Percentiles rank a stretch among this genome's conserved stretches.
phyloP scores from a whole-genome alignment of 768 basidiomycete genomes.

The Dentipellis sp. region DNA sequence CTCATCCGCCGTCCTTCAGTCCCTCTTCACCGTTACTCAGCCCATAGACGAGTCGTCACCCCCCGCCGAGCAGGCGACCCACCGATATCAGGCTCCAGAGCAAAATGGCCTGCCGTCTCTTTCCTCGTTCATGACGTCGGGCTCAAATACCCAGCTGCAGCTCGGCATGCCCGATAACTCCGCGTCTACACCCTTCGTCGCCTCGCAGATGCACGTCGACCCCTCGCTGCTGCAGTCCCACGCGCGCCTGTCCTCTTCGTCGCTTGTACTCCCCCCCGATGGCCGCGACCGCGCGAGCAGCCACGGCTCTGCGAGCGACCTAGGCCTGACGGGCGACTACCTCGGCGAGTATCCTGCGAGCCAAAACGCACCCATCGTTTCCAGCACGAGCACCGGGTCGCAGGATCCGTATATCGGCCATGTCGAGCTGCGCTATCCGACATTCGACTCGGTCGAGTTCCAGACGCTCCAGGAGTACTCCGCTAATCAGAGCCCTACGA shows the following conservation, averaged over 20 bases:
- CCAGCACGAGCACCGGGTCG: not conserved
- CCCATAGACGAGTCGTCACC: not conserved
- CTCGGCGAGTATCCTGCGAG: not conserved
- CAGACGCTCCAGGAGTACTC: slow-evolving; percentile 23
- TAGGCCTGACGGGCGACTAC: not conserved
- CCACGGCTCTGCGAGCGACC: not conserved
- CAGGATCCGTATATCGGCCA: not conserved
- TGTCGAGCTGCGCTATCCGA: slow-evolving; percentile 1
- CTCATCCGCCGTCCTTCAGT: slow-evolving; percentile 1
- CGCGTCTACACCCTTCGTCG: not conserved
- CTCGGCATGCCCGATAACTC: no score
- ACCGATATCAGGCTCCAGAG: not conserved
- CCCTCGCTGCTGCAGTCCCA: not conserved
- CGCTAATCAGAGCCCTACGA: slow-evolving; percentile 2
- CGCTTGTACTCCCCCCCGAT: not conserved
- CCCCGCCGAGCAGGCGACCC: not conserved
- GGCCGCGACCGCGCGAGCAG: not conserved
- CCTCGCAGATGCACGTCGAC: not conserved
- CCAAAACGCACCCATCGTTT: not conserved
- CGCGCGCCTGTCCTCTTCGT: not conserved
- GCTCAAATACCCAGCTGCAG: no score
- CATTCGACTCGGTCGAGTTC: slow-evolving; percentile 26
- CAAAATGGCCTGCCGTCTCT: no score
- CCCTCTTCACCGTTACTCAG: not conserved
- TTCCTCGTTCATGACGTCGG: no score